Evolutionary conservation across 2,329 filamentous ascomycete species (phyloP).

Genomic region (Didymella sp.): DNA sequence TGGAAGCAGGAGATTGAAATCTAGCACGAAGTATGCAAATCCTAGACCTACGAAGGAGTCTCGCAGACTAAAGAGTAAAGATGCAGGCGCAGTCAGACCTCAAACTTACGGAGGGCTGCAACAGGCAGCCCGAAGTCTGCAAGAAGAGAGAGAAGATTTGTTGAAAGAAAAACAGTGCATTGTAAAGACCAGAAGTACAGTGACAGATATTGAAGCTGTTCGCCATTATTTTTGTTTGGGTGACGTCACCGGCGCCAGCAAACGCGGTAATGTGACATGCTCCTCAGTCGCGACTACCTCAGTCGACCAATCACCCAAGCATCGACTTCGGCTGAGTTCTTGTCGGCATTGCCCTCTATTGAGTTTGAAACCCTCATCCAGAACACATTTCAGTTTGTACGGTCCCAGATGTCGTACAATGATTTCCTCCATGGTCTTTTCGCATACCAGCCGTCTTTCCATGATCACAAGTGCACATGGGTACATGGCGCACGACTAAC

Average conservation of each 20-base stretch:
- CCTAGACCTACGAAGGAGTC: background rate
- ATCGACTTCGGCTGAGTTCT: no score
- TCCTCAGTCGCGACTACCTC: background rate
- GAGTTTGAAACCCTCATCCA: background rate
- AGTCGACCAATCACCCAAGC: background rate
- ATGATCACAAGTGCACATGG: background rate
- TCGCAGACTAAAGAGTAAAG: background rate
- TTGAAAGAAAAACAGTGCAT: background rate
- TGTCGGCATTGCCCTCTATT: background rate
- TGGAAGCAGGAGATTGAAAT: background rate
- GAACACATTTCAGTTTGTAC: background rate
- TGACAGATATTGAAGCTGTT: background rate
- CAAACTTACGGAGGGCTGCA: background rate
- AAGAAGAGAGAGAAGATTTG: background rate
- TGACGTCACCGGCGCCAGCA: constrained; percentile 9
- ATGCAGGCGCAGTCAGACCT: background rate
- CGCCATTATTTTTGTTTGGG: no score
- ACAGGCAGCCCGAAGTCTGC: background rate
- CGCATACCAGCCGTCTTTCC: background rate
- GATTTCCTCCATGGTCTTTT: background rate
- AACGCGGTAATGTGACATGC: background rate
- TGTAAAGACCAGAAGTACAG: background rate
- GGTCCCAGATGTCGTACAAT: background rate
- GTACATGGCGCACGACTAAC: background rate
- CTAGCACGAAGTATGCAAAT: background rate